Evolutionary conservation across 768 basidiomycete genomes (phyloP).

Genomic region (Daedalea quercina): DNA sequence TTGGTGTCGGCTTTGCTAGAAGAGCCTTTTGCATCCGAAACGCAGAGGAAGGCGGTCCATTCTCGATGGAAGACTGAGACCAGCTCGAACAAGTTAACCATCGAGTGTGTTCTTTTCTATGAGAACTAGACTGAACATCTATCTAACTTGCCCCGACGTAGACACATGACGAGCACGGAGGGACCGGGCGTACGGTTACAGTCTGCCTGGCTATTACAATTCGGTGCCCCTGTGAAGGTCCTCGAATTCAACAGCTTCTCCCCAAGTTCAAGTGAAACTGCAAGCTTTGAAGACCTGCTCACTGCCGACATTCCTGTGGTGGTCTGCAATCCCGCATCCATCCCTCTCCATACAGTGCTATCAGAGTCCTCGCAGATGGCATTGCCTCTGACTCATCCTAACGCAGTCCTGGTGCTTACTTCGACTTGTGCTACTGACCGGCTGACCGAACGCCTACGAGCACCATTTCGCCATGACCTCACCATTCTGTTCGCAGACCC

Average conservation of each 20-base stretch:
- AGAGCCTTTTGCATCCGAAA: slow-evolving; percentile 59
- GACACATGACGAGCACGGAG: slow-evolving; percentile 1
- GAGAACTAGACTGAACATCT: no score
- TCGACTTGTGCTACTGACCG: slow-evolving; percentile 13
- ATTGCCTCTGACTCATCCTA: slow-evolving; percentile 20
- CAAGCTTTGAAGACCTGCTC: slow-evolving; percentile 14
- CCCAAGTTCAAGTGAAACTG: background rate
- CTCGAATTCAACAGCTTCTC: slow-evolving; percentile 16
- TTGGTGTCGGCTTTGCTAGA: slow-evolving; percentile 66
- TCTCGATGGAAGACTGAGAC: slow-evolving; percentile 34
- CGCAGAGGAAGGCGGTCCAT: slow-evolving; percentile 35
- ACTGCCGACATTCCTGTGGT: slow-evolving; percentile 59
- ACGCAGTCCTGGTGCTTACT: slow-evolving; percentile 23
- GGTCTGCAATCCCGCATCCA: slow-evolving; percentile 54
- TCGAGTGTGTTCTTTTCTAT: slow-evolving; percentile 14
- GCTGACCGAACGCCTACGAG: slow-evolving; percentile 12
- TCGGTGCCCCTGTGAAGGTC: slow-evolving; percentile 32
- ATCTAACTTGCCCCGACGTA: slow-evolving; percentile 10
- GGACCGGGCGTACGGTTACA: slow-evolving; percentile 25
- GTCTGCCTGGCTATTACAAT: slow-evolving; percentile 52
- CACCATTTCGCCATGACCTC: slow-evolving; percentile 23
- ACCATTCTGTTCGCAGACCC: slow-evolving; percentile 49
- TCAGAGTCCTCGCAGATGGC: slow-evolving; percentile 5
- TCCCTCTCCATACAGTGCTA: slow-evolving; percentile 34
- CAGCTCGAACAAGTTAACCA: slow-evolving; percentile 2